Percentiles rank a stretch among this genome's conserved stretches.
phyloP scores from a whole-genome alignment of 257 asterid genomes.

The Lantana camara region DNA sequence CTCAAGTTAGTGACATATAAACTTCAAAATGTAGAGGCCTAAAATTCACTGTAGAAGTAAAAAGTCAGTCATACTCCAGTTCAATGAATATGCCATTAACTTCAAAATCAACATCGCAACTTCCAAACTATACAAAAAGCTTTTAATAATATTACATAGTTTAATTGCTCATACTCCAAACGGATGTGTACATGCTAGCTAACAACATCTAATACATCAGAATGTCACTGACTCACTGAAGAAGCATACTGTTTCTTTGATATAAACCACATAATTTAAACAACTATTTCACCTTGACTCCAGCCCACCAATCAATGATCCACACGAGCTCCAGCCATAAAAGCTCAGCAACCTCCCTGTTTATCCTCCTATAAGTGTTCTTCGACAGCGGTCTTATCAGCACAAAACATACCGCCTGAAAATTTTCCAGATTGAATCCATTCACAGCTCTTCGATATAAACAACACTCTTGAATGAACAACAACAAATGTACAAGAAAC shows the following conservation, averaged over 20 bases:
- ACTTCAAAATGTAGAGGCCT: not conserved
- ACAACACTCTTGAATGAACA: not conserved
- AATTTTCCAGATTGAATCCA: slow-evolving; percentile 7
- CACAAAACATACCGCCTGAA: slow-evolving; percentile 75
- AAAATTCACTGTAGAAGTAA: not conserved
- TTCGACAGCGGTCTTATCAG: slow-evolving; percentile 72
- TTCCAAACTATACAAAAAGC: not conserved
- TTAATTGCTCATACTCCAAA: no score
- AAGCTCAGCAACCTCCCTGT: slow-evolving; percentile 68
- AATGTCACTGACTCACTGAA: slow-evolving; percentile 5
- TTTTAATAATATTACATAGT: no score
- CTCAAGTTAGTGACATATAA: not conserved
- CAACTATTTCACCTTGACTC: slow-evolving; percentile 65
- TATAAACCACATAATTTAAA: slow-evolving; percentile 2
- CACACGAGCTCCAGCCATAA: slow-evolving; percentile 98
- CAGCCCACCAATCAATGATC: slow-evolving; percentile 98
- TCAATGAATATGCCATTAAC: not conserved
- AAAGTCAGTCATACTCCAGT: not conserved
- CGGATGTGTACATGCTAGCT: not conserved
- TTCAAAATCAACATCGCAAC: not conserved
- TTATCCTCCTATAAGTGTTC: slow-evolving; percentile 78
- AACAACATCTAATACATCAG: not conserved
- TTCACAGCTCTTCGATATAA: slow-evolving; percentile 20
- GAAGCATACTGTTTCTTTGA: not conserved
- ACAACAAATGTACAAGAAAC: not conserved